Conservation (phyloP, 2,329 filamentous ascomycete species). For the Aspergillus puulaauensis region DNA sequence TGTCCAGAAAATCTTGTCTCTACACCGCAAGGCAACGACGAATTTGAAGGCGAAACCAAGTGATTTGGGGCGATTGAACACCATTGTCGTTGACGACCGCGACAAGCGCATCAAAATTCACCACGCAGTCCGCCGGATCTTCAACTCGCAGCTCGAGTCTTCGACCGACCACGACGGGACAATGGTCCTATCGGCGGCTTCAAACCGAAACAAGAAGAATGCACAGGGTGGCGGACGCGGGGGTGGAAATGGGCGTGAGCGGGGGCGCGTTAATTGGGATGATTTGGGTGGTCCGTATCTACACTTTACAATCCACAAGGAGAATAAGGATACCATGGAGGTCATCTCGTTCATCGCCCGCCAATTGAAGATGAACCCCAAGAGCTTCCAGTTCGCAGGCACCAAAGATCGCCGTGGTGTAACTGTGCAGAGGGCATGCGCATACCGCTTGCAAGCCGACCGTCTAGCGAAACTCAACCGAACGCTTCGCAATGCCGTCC, state of each 20-base stretch:
- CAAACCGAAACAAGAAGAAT: slow-evolving; percentile 34
- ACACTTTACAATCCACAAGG: slow-evolving; percentile 92
- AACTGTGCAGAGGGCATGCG: slow-evolving; percentile 78
- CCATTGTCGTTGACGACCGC: slow-evolving; percentile 59
- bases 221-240: slow-evolving; percentile 29
- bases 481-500: slow-evolving; percentile 57
- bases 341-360: slow-evolving; percentile 74
- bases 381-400: slow-evolving; percentile 76
- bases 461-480: slow-evolving; percentile 65
- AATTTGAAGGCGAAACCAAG: slow-evolving; percentile 57
- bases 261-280: slow-evolving; percentile 58
- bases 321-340: slow-evolving; percentile 97
- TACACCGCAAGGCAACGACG: slow-evolving; percentile 56
- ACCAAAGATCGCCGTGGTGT: slow-evolving; percentile 89
- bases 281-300: slow-evolving; percentile 76
- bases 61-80: slow-evolving; percentile 55
- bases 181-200: slow-evolving; percentile 56
- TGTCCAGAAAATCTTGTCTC: slow-evolving; percentile 51
- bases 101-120: slow-evolving; percentile 64
- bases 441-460: slow-evolving; percentile 59
- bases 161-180: slow-evolving; percentile 69
- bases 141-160: slow-evolving; percentile 75
- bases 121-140: slow-evolving; percentile 71
- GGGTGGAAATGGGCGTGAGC: slow-evolving; percentile 27
- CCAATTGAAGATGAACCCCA: slow-evolving; percentile 66